Evolutionary conservation across 129 eudicot genomes (phyloP), one percentile per base, ranked within the genome.

Genomic region (Centella asiatica): DNA sequence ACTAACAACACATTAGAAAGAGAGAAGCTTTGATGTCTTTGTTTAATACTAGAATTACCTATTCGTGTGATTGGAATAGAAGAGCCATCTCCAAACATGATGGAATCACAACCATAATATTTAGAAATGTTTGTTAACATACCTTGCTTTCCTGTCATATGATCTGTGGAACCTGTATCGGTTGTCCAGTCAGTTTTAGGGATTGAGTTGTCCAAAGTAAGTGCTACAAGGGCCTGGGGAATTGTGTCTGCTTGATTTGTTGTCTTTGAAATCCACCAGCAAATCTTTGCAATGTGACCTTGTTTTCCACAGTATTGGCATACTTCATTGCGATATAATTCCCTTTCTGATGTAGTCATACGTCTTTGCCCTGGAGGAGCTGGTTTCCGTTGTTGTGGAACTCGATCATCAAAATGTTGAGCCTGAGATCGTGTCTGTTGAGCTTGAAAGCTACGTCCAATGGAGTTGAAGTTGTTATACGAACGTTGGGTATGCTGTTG

Each of bases 151-250:
- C 50, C 50, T 13, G 50, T 45, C 24, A 45, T 45, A 18, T 45
- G 50, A 45, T 45, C n/a, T 2, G 50, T 15, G 1, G 40, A 39
- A 2, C 61, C 39, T 14, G 61, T 56, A 19, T 56, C 61, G 1
- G 42, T 2, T 2, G 61, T 56, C 42, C 61, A 56, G 4, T 56
- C 42, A 0, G 61, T 56, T 0, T 56, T 39, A 14, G 39, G 2
- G 28, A 56, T 3, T 5, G 61, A 4, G 4, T 12, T 56, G 8
- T 56, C 61, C 20, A 56, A 28, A 3, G 61, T 56, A 17, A 56
- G 42, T 1, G 61, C 61, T 13, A 39, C 61, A 26, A 56, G 39
- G 2, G 61, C 61, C 28, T 56, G 42, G 4, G 61, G 61, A 7
- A 56, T 27, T 2, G 27, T 39, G 28, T 24, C 8, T 12, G 14